A percentile compares a stretch with the other conserved stretches of the same genome.
Evolutionary conservation across 106 monocot genomes (phyloP).

Genomic region (Gastrodia elata): DNA sequence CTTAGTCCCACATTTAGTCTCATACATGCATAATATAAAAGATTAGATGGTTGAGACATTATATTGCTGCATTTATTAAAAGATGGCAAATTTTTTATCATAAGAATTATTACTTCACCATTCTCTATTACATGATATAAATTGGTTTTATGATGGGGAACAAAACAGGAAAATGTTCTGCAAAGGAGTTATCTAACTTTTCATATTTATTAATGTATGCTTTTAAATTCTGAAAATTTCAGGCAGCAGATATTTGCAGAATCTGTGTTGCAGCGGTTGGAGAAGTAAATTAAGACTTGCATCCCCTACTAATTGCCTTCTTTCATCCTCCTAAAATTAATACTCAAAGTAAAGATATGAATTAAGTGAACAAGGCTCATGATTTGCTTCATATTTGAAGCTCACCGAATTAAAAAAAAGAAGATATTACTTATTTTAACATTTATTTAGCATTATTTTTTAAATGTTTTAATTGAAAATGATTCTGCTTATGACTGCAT

Average conservation of each 20-base stretch:
- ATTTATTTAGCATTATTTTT: too few species aligned
- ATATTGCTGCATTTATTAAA: too few species aligned
- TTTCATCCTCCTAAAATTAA: neutral
- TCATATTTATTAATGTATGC: neutral
- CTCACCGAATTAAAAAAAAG: too few species aligned
- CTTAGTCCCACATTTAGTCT: too few species aligned
- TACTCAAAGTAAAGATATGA: neutral
- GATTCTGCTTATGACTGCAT: too few species aligned
- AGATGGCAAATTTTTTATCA: slow-evolving; percentile 37
- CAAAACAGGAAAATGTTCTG: neutral
- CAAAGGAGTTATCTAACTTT: neutral
- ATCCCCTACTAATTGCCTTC: neutral
- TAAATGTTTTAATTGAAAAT: too few species aligned
- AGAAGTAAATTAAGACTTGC: slow-evolving; percentile 15
- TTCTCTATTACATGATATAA: neutral
- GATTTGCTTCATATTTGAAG: too few species aligned
- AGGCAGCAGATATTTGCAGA: slow-evolving; percentile 85
- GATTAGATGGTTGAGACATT: too few species aligned
- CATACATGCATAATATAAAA: too few species aligned
- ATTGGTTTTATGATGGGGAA: neutral
- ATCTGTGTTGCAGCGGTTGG: slow-evolving; percentile 44
- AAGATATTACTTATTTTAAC: too few species aligned
- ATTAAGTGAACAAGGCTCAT: neutral
- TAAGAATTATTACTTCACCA: neutral
- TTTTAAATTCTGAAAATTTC: slow-evolving; percentile 4